Conservation (phyloP, 345 rosid genomes). For the Rhodamnia rubescens region DNA sequence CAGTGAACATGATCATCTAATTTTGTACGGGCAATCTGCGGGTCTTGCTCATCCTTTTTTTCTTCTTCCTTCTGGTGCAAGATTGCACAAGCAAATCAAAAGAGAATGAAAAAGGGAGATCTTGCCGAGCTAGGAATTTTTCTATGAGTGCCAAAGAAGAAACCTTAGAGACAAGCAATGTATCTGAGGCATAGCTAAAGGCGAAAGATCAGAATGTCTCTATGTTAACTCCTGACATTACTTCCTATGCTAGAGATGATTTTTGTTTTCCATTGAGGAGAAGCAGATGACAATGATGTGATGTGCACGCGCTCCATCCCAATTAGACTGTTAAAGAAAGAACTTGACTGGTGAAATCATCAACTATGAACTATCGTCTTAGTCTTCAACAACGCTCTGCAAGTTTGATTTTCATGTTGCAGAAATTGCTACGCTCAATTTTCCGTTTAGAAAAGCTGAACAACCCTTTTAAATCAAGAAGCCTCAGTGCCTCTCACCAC, state of each 20-base stretch:
- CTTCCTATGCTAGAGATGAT: neutral
- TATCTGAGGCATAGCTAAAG: constrained; percentile 16
- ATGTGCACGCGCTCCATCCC: too few relatives aligned
- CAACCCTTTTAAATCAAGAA: neutral
- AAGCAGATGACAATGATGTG: too few relatives aligned
- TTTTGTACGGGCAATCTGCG: neutral
- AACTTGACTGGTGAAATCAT: too few relatives aligned
- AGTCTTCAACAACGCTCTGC: neutral
- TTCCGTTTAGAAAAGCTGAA: neutral
- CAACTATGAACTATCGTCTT: too few relatives aligned
- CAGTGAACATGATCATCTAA: neutral
- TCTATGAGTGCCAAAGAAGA: neutral
- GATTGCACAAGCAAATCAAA: neutral
- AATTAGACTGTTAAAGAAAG: too few relatives aligned
- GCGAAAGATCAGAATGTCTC: constrained; percentile 8
- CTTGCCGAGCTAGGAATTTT: neutral
- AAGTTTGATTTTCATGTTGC: neutral
- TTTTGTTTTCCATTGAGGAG: too few relatives aligned
- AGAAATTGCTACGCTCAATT: neutral
- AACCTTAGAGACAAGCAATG: constrained; percentile 28
- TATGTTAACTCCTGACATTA: neutral
- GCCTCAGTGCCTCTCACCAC: neutral
- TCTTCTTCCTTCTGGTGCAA: neutral
- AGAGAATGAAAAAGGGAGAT: neutral
- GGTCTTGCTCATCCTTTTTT: neutral